Base-by-base conservation (phyloP, 129 eudicot species). In the Flaveria linearis region DNA sequence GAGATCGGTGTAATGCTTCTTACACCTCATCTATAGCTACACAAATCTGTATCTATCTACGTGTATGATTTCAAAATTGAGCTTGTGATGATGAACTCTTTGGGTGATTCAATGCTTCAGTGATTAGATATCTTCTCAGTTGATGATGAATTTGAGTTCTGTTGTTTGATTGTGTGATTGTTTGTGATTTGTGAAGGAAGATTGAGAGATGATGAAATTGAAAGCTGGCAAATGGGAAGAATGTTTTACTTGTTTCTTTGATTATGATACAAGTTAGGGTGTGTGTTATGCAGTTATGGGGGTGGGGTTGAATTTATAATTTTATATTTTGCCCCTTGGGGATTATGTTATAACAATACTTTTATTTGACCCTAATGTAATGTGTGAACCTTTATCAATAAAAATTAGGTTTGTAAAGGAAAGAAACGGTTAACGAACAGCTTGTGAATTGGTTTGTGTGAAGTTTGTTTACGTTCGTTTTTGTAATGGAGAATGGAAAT, bases 1-100 rank as follows among this genome's bases (percentile, higher is more conserved):
- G 45, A 74, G 75, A 79, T 88, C 97, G 74, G 83, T 63, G 58
- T 77, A 72, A 76, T 91, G 97, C 73, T 87, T 88, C 82, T 80
- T 85, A 67, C 97, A 91, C 95, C 87, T 91, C 94, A 88, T 91
- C 64, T 80, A 80, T 69, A 51, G 22, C 39, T 61, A 71, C 17
- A 53, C 60, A 9, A 58, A 58, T 58, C 66, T 60, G 36, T 60
- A 60, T 60, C 39, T 60, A 11, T 60, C 39, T 60, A 60, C 7
- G 61, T 62, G 65, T 42, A 25, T 53, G 69, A 53, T 68, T 22
- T 65, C 25, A 50, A 68, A 39, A 64, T 18, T 28, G 15, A 1
- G 51, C 51, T 17, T 46, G 51, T 50, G 53, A 28, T 72, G 39
- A 53, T 66, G 9, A 52, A 52, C 14, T 56, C 4, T 23, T 66